phyloP scores from a whole-genome alignment of 441 rosid species.

The Jatropha multifida region DNA sequence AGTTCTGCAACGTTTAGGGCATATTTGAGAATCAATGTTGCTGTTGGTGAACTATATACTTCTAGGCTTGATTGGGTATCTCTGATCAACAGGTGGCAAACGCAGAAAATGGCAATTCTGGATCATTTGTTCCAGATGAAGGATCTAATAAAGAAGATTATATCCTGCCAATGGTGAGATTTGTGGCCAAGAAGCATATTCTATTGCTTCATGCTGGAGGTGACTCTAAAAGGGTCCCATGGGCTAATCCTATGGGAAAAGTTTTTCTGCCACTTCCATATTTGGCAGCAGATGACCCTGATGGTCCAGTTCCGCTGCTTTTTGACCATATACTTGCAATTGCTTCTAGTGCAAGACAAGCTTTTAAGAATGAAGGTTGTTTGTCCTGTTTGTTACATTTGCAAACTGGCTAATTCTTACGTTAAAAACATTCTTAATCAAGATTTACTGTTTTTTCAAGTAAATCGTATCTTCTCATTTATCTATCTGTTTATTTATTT shows the following conservation, averaged over 20 bases:
- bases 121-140: conserved; percentile 26
- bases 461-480: not conserved
- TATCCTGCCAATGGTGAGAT: conserved; percentile 38
- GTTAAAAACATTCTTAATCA: not conserved
- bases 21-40: conserved; percentile 10
- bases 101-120: conserved; percentile 33
- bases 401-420: not conserved
- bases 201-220: conserved; percentile 98
- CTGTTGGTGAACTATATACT: conserved; percentile 10
- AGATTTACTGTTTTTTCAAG: not conserved
- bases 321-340: conserved; percentile 96
- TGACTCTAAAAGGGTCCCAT: conserved; percentile 96
- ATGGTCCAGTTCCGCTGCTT: conserved; percentile 93
- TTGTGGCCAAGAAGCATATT: conserved; percentile 67
- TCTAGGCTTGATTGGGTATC: conserved; percentile 25
- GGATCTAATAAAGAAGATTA: conserved; percentile 23
- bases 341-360: conserved; percentile 87
- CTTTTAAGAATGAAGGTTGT: conserved; percentile 68
- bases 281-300: conserved; percentile 91
- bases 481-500: not conserved
- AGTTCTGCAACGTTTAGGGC: not conserved
- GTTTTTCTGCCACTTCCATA: conserved; percentile 92
- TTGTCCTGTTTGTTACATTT: conserved; percentile 7
- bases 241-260: conserved; percentile 99
- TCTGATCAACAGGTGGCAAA: conserved; percentile 45